Evolutionary conservation across 768 basidiomycete genomes (phyloP).

Genomic region (Termitomyces sp.): DNA sequence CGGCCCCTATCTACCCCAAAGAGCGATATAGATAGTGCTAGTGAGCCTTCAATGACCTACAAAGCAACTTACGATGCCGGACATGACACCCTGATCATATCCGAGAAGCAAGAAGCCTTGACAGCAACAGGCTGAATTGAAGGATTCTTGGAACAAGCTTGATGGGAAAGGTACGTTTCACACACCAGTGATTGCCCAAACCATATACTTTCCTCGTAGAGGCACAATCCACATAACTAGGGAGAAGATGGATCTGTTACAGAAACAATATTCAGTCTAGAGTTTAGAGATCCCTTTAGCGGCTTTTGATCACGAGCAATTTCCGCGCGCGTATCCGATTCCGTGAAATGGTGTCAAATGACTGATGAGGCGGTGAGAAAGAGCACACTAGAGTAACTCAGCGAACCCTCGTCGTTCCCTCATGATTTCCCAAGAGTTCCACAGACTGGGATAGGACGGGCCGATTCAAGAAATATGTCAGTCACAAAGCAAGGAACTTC

Average conservation of each 20-base stretch:
- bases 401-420: background rate
- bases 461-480: background rate
- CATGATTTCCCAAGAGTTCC: background rate
- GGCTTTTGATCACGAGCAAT: background rate
- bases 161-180: background rate
- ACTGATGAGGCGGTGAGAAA: background rate
- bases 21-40: no score
- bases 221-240: conserved; percentile 28
- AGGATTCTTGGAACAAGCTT: background rate
- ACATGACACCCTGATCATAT: conserved; percentile 38
- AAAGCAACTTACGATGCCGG: conserved; percentile 24
- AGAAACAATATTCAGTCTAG: background rate
- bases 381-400: background rate
- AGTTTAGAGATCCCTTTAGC: background rate
- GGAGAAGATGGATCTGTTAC: background rate
- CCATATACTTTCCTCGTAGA: conserved; percentile 28
- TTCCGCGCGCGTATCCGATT: background rate
- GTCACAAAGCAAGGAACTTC: no score
- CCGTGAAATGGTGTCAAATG: background rate
- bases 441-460: background rate
- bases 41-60: background rate
- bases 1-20: conserved; percentile 27
- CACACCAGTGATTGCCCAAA: conserved; percentile 33
- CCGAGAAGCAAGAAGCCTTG: conserved; percentile 32
- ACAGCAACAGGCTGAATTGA: conserved; percentile 29